Conservation (phyloP, 2,329 filamentous ascomycete species). For the Magnaporthales sp. region DNA sequence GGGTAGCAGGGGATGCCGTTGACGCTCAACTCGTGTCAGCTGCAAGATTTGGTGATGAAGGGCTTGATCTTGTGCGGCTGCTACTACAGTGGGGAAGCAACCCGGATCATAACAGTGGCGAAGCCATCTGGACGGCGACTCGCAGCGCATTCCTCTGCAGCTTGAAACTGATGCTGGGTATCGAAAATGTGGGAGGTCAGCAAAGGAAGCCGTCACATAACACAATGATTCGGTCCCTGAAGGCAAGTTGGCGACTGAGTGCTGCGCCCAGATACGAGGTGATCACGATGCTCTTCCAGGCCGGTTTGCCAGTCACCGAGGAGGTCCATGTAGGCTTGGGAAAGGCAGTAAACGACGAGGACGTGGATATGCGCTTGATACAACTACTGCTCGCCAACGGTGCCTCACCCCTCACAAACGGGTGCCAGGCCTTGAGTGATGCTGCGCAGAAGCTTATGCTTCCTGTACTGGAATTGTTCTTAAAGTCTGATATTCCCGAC, state of each 20-base stretch:
- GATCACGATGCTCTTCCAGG: conserved; percentile 40
- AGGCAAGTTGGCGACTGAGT: conserved; percentile 42
- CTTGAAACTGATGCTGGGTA: conserved; percentile 41
- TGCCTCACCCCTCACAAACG: conserved; percentile 41
- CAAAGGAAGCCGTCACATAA: conserved; percentile 37
- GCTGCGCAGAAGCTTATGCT: conserved; percentile 30
- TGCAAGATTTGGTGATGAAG: conserved; percentile 39
- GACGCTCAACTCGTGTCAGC: conserved; percentile 45
- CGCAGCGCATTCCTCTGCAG: conserved; percentile 40
- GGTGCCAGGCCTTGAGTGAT: conserved; percentile 41
- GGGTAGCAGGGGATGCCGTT: conserved; percentile 40
- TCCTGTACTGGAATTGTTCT: conserved; percentile 30
- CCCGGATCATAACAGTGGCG: conserved; percentile 44
- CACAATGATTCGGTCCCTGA: conserved; percentile 41
- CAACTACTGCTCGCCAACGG: conserved; percentile 39
- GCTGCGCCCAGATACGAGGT: conserved; percentile 38
- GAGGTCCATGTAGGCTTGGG: conserved; percentile 41
- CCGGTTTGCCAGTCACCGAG: conserved; percentile 37
- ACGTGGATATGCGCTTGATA: conserved; percentile 38
- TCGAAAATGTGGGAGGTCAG: conserved; percentile 29
- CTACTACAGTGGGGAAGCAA: conserved; percentile 44
- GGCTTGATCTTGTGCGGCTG: conserved; percentile 37
- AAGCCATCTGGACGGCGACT: conserved; percentile 45
- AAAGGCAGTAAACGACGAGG: conserved; percentile 40
- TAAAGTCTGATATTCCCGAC: conserved; percentile 29